Conservation (phyloP, 352 stramenopile species). For the Globisporangium ultimum region DNA sequence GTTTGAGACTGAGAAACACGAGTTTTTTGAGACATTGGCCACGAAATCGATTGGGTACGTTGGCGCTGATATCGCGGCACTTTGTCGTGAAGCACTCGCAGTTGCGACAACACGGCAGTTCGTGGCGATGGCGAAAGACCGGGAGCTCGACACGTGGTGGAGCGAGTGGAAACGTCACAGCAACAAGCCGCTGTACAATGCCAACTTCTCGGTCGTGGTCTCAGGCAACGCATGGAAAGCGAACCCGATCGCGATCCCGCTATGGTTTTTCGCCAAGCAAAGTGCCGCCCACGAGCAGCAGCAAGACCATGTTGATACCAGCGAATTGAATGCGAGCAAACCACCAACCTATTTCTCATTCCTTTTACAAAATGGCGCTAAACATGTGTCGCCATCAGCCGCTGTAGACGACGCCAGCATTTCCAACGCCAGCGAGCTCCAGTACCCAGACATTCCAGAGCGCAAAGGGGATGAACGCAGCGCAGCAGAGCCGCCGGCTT, state of each 20-base stretch:
- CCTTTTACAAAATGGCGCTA: slow-evolving; percentile 21
- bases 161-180: slow-evolving; percentile 44
- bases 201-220: slow-evolving; percentile 40
- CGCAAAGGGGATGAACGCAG: neutral
- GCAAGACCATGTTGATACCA: neutral
- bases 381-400: neutral
- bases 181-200: slow-evolving; percentile 27
- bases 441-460: neutral
- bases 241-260: slow-evolving; percentile 56
- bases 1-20: slow-evolving; percentile 9
- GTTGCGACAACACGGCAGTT: slow-evolving; percentile 63
- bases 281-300: neutral
- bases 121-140: slow-evolving; percentile 45
- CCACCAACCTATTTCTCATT: slow-evolving; percentile 37
- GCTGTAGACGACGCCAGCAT: neutral
- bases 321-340: neutral
- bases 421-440: neutral
- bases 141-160: slow-evolving; percentile 61
- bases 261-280: slow-evolving; percentile 65
- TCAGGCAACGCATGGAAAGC: slow-evolving; percentile 50
- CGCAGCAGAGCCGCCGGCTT: slow-evolving; percentile 11
- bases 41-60: slow-evolving; percentile 69
- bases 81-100: slow-evolving; percentile 73
- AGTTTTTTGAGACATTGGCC: slow-evolving; percentile 38
- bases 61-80: slow-evolving; percentile 71